Evolutionary conservation across 2,329 filamentous ascomycete species (phyloP), one percentile per base, ranked within the genome.

Genomic region (Pseudopithomyces chartarum): DNA sequence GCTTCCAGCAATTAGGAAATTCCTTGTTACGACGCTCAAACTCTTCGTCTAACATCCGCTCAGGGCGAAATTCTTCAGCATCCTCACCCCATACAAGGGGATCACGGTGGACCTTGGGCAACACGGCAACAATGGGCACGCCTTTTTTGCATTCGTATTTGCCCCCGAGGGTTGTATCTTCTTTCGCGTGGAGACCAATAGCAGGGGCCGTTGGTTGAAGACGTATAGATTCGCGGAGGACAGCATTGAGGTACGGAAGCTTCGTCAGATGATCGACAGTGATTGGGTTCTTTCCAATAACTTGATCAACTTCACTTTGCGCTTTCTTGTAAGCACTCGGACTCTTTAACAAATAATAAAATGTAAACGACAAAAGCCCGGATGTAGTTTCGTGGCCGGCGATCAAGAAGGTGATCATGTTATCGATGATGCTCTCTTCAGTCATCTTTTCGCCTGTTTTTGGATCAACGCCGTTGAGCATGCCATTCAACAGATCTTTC

Each of bases 391-490:
- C 58, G 73, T 77, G 58, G 3, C 69, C 64, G 77, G 73, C 85
- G 50, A 87, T 86, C 39, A 89, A 82, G 78, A 90, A 89, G 2
- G 84, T 83, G 52, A 90, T 84, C 62, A 91, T 86, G 69, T 91
- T 88, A 71, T 90, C 86, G 46, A 88, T 81, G 47, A 90, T 82
- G 57, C 85, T 84, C 10, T 83, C 82, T 4, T 89, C 83, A 4
- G 76, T 81, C 61, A 91, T 78, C 2, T 74, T 75, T 56, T 81
- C 78, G 26, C 85, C 85, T 0, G 87, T 89, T 66, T 87, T 81
- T 0, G 85, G 83, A 60, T 91, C 88, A 39, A 79, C 81, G 12
- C 78, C 81, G 53, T 82, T 80, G 56, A 90, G 70, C 69, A 91
- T 78, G 2, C 83, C 81, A 49, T 86, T 79, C 8, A 90, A 79